Evolutionary conservation across 73 alveolate species (phyloP), one percentile per base, ranked within the genome.

Genomic region (Paramecium sexaurelia): DNA sequence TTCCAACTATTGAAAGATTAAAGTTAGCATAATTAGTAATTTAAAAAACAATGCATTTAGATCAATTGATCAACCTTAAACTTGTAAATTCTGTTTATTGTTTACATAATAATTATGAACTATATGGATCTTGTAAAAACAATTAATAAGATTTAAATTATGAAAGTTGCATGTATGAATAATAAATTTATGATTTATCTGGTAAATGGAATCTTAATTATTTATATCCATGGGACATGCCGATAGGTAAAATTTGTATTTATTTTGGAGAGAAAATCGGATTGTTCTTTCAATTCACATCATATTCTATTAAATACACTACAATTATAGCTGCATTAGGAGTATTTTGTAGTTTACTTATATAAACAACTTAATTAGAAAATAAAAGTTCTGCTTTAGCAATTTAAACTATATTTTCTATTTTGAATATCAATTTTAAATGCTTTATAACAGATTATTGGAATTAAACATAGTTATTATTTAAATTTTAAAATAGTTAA

Each of bases 251-350:
- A 43, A 85, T 91, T 32, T 27, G 94, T n/a, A 20, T 75, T 47
- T 91, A 91, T 22, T 91, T 45, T 56, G 95, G 95, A 19, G 94
- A 91, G 26, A 84, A 91, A 55, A 85, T 91, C 7, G 95, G 88
- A 22, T 55, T 91, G 13, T 91, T 87, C 61, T 91, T 91, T 56
- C 6, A 33, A 13, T 91, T 29, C 13, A 40, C 56, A 5, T 24
- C 39, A 15, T 84, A 24, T 84, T 84, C 11, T 41, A 83, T 68
- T 29, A 20, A 55, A 85, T n/a, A 22, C 39, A 13, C 61, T 26
- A 26, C 61, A 7, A n/a, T 29, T n/a, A 45, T 61, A 2, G 68
- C 90, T 19, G 29, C 35, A 19, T 9, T 85, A 5, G 95, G 95
- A 91, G 17, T 91, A 35, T 8, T 73, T 19, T 32, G 29, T 17